Evolutionary conservation across 495 filamentous ascomycete genomes (phyloP), one percentile per base, ranked within the genome.

Genomic region (Penicillium chermesinum): DNA sequence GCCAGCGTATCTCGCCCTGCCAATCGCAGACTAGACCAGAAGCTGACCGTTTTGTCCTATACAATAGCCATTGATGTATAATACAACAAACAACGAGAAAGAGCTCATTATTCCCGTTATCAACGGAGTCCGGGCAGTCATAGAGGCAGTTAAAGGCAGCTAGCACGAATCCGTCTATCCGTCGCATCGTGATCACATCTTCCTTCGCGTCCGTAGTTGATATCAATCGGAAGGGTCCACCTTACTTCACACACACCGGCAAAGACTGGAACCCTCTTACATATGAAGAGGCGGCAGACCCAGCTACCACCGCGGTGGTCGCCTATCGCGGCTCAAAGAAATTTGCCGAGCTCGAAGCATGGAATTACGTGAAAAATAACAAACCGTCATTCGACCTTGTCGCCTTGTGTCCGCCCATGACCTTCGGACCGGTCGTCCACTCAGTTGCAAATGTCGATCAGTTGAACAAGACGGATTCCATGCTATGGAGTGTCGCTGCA

Each of bases 211-310:
- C 43, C 5, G 17, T 46, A n/a, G 17, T 35, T 4, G 43, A 46
- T 22, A 7, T 22, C 3, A 37, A 37, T 37, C n/a, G 20, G 6
- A 22, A 22, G 7, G 17, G 14, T 2, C 33, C 12, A 8, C 41
- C 43, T 10, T 18, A 22, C 19, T 46, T 19, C 20, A 46, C 43
- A 34, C 36, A 46, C 15, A 46, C 30, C 3, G 43, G 20, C 10
- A 32, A 27, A n/a, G 43, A 46, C 17, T 46, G 43, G 43, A 46
- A 46, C 16, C 43, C 43, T 20, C 15, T 37, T 12, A 46, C 43
- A 10, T 36, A 36, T 21, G 43, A 46, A 36, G 30, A 36, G 41
- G 4, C 41, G 1, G 20, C 16, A 4, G 41, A 43, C n/a, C 41
- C 41, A 15, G 9, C 13, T 16, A 43, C 41, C 4, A 41, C 7